Conservation (phyloP, 2,329 filamentous ascomycete species). For the Fusarium oxysporum region DNA sequence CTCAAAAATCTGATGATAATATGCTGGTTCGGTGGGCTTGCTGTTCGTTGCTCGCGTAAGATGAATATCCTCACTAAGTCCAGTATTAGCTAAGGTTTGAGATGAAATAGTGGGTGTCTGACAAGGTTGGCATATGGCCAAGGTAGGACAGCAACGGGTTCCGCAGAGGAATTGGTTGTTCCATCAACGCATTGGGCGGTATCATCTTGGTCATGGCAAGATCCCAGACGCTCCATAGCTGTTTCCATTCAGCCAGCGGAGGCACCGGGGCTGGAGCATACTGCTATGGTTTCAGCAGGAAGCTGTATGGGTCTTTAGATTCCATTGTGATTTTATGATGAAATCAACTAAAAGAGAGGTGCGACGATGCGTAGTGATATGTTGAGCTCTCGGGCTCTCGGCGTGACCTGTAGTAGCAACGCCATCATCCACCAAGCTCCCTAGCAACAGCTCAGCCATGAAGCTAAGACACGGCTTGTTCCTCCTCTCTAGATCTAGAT, state of each 20-base stretch:
- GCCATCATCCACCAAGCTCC: not conserved
- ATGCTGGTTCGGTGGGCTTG: slow-evolving; percentile 6
- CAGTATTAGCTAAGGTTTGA: not conserved
- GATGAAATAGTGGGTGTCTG: rapidly evolving
- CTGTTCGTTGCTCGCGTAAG: slow-evolving; percentile 3
- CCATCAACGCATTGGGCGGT: slow-evolving; percentile 9
- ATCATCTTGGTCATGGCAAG: slow-evolving; percentile 30
- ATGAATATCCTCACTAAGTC: slow-evolving; percentile 22
- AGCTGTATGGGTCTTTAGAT: slow-evolving; percentile 8
- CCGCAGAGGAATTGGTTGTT: slow-evolving; percentile 27
- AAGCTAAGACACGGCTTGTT: slow-evolving; percentile 1
- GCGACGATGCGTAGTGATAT: too few relatives aligned
- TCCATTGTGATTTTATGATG: not conserved
- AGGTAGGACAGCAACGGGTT: slow-evolving; percentile 32
- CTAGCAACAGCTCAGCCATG: not conserved
- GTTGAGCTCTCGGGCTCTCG: not conserved
- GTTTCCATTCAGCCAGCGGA: slow-evolving; percentile 27
- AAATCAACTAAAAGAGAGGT: rapidly evolving
- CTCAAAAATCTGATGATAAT: slow-evolving; percentile 17
- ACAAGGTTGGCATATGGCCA: slow-evolving; percentile 34
- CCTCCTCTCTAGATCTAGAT: not conserved
- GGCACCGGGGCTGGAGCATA: slow-evolving; percentile 27
- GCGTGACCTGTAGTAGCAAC: not conserved
- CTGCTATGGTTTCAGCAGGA: slow-evolving; percentile 1
- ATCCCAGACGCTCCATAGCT: slow-evolving; percentile 33